Percentiles rank a stretch among this genome's conserved stretches.
Conservation (phyloP, 495 filamentous ascomycete genomes). For the Aspergillus sclerotioniger region DNA sequence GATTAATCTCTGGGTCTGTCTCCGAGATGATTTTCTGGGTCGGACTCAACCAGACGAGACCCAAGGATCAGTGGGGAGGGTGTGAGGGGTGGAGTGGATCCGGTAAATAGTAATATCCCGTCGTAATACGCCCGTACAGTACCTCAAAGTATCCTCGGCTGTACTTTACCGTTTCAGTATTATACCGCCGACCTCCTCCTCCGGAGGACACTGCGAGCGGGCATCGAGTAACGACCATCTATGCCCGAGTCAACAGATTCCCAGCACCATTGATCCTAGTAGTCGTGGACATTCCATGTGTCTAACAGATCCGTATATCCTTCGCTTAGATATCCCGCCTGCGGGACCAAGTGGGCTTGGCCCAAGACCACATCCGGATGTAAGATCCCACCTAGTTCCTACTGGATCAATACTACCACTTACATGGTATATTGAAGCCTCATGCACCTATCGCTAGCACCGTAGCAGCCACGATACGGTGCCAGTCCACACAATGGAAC, state of each 20-base stretch:
- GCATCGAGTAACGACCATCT: neutral
- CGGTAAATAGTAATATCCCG: constrained; percentile 9
- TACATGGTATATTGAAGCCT: no score
- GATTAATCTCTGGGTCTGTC: constrained; percentile 9
- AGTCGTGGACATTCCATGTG: no score
- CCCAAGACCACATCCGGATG: no score
- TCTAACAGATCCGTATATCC: no score
- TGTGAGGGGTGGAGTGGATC: constrained; percentile 14
- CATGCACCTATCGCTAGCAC: no score
- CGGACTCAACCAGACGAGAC: constrained; percentile 17
- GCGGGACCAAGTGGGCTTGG: no score
- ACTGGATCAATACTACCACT: no score
- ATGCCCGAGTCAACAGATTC: neutral
- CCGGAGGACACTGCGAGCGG: no score
- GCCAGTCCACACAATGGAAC: neutral
- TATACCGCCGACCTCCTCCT: neutral
- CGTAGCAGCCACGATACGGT: neutral
- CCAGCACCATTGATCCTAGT: no score
- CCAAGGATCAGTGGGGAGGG: constrained; percentile 22
- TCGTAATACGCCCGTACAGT: constrained; percentile 14
- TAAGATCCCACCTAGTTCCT: no score
- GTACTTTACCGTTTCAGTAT: constrained; percentile 3
- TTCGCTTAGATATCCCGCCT: no score
- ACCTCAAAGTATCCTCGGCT: neutral
- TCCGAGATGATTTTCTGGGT: constrained; percentile 14